Evolutionary conservation across 305 asterid species (phyloP), one percentile per base, ranked within the genome.

Genomic region (Rubia tinctorum): DNA sequence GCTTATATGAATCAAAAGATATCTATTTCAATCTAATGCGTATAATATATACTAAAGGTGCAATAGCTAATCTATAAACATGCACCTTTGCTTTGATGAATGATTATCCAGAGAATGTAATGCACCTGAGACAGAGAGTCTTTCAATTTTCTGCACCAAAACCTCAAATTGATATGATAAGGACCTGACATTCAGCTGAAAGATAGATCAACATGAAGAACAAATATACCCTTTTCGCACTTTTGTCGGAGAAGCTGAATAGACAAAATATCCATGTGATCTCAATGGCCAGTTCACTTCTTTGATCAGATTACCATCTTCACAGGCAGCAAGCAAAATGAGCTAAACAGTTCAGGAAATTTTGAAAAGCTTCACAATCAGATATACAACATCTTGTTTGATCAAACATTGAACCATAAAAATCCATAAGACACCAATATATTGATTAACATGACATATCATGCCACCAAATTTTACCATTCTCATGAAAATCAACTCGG

Each of bases 221-320:
- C 30, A 27, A 27, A 27, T 27, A 27, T 2, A 27, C 30, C 30
- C 30, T 27, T 27, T 27, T 27, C 30, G 1, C 30, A 27, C 30
- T 27, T 27, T 27, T 27, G 98, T 97, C 40, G 99, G 97, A 82
- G 99, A 97, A 76, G 98, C 99, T 15, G 95, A 90, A 87, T 94
- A 94, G 42, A 92, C 95, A 69, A 94, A 94, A 66, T 86, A 92
- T 49, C 99, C 98, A 73, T 90, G 83, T 67, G 90, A 18, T 63
- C 96, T 83, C 75, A 92, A 76, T 67, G 90, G 79, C 66, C 96
- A 97, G 77, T 89, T 90, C 79, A 83, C 89, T 86, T 94, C 98
- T 84, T 89, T 94, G 45, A 94, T 86, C 53, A 91, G 83, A 76
- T 90, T 90, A 71, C 96, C 99, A 82, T 89, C 98, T 91, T 89